Evolutionary conservation across 805 yeast genomes (phyloP).

Genomic region (Saccharomyces kudriavzevii): DNA sequence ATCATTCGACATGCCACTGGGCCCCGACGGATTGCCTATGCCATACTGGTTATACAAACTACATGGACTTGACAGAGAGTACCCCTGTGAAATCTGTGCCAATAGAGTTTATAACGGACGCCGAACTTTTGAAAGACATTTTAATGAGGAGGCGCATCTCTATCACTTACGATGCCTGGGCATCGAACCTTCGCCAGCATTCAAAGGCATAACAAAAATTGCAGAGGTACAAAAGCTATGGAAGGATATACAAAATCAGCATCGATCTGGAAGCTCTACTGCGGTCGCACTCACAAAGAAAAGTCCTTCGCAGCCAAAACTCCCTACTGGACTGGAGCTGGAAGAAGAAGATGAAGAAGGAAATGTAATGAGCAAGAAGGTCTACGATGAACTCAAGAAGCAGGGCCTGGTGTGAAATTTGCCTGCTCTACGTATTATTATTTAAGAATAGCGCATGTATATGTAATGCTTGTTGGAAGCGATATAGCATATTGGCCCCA

Average conservation of each 20-base stretch:
- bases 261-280: constrained; percentile 17
- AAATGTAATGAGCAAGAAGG: constrained; percentile 78
- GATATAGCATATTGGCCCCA: too few relatives aligned
- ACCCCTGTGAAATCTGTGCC: constrained; percentile 82
- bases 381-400: constrained; percentile 74
- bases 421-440: not conserved
- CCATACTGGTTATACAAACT: constrained; percentile 90
- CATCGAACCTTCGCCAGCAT: constrained; percentile 42
- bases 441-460: not conserved
- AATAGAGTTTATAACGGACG: constrained; percentile 67
- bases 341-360: constrained; percentile 93
- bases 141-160: constrained; percentile 58
- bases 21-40: constrained; percentile 84
- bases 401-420: constrained; percentile 63
- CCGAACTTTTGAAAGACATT: constrained; percentile 63
- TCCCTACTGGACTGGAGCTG: constrained; percentile 39
- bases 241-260: constrained; percentile 33
- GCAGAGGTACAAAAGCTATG: constrained; percentile 60
- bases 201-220: constrained; percentile 58
- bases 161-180: constrained; percentile 74
- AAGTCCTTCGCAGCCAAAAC: constrained; percentile 2
- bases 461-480: not conserved
- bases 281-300: constrained; percentile 2
- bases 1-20: constrained; percentile 57
- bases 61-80: constrained; percentile 71